Evolutionary conservation across 202 grass and related monocot genomes (phyloP), one percentile per base, ranked within the genome.

Genomic region (Carex arenaria): DNA sequence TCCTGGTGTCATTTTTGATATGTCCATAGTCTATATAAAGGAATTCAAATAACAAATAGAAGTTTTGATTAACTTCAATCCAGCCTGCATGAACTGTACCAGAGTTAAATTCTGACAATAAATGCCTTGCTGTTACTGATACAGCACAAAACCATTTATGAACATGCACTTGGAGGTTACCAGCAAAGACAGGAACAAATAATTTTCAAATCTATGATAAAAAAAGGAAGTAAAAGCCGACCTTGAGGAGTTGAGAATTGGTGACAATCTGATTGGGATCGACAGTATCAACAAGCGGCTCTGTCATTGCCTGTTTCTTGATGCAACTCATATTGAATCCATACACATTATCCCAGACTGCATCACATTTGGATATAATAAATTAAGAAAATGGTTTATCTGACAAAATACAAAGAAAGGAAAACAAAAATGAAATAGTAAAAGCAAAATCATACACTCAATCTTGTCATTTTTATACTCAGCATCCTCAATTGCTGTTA

Each of bases 281-380:
- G 22, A 95, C 89, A 9, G 83, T 96, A 87, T 99, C 96, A 49
- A 99, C 91, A 86, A 96, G 89, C 70, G 96, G 96, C 81, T 99
- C 96, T 79, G 85, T 89, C 93, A 95, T 93, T 13, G 93, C 96
- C 61, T 94, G 96, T 76, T 92, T 95, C 91, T 89, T 99, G 86
- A 95, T 99, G 85, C 96, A 99, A 80, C 96, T 93, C 96, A 99
- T 99, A 83, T 99, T 90, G 78, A 99, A 99, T 70, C 93, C 96
- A 90, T 99, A 99, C 3, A 99, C 96, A 80, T 90, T 86, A 83
- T 92, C 86, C 96, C 96, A 99, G 81, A 95, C 96, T 99, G 79
- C 67, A 86, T 57, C 31, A 4, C 64, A 86, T 14, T 80, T 13
- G 67, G 72, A 61, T 11, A 19, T 45, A 17, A 23, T 64, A 47